Percentiles rank a stretch among this genome's conserved stretches.
Conservation (phyloP, 2,329 filamentous ascomycete genomes). For the Colletotrichum filicis region DNA sequence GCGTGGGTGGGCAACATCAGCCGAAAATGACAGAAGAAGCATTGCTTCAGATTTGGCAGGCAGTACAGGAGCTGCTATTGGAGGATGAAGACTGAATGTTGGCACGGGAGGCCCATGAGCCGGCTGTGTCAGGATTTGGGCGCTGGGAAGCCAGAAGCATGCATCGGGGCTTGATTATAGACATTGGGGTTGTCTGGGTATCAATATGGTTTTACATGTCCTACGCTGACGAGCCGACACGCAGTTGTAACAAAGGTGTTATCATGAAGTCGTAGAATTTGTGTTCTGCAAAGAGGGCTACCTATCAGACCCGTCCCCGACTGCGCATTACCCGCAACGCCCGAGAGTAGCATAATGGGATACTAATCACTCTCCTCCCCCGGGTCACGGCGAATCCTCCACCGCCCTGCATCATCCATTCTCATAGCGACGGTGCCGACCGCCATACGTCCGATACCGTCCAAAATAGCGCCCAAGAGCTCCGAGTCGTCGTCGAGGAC, state of each 20-base stretch:
- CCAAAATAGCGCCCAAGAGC: conserved; percentile 47
- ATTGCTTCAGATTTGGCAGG: conserved; percentile 44
- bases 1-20: neutral
- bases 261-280: neutral
- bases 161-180: neutral
- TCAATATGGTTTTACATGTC: neutral
- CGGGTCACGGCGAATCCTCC: conserved; percentile 46
- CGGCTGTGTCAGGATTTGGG: conserved; percentile 10
- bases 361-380: neutral
- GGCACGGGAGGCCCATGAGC: conserved; percentile 2
- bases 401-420: conserved; percentile 51
- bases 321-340: neutral
- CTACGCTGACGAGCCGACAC: neutral
- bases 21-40: conserved; percentile 29
- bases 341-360: neutral
- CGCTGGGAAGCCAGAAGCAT: neutral
- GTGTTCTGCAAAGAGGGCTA: neutral
- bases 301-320: neutral
- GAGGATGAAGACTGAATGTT: conserved; percentile 36
- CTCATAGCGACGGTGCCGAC: conserved; percentile 45
- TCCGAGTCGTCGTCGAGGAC: conserved; percentile 44
- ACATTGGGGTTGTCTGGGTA: neutral
- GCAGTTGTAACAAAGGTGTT: neutral
- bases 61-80: conserved; percentile 43
- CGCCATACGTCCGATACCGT: conserved; percentile 47